Percentiles rank a stretch among this genome's conserved stretches.
These are phyloP conservation scores for Parathielavia appendiculata DNA, from an alignment of 495 filamentous ascomycete species.

Conservation along the genomic window DNA sequence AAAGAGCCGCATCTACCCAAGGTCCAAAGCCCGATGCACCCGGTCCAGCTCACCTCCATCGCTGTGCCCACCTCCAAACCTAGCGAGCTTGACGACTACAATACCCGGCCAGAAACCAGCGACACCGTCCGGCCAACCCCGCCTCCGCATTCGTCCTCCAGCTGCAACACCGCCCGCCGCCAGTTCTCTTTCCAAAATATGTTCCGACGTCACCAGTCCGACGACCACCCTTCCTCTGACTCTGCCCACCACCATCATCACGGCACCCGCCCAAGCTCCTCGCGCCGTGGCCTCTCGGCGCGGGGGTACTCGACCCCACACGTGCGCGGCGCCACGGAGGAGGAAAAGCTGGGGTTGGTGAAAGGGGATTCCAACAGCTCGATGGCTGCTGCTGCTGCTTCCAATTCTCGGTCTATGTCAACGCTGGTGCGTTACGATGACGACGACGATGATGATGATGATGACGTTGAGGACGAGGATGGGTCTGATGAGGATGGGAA, in stretches of 20 bases:
- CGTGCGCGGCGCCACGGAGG: slow-evolving; percentile 64
- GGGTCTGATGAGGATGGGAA: slow-evolving; percentile 29
- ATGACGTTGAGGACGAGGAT: background rate
- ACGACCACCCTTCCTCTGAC: slow-evolving; percentile 29
- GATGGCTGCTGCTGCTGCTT: too few relatives aligned
- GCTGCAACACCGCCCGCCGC: slow-evolving; percentile 45
- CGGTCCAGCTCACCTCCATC: slow-evolving; percentile 58
- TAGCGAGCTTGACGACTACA: slow-evolving; percentile 24
- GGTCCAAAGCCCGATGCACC: slow-evolving; percentile 49
- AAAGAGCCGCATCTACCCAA: slow-evolving; percentile 19
- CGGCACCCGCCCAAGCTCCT: slow-evolving; percentile 24
- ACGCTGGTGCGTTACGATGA: slow-evolving; percentile 31
- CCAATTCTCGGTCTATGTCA: slow-evolving; percentile 36
- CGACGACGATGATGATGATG: slow-evolving; percentile 22
- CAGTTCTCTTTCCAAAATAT: slow-evolving; percentile 92
- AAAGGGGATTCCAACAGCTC: slow-evolving; percentile 59
- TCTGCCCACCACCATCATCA: background rate
- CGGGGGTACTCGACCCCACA: slow-evolving; percentile 45
- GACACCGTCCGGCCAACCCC: slow-evolving; percentile 39
- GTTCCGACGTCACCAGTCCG: slow-evolving; percentile 51
- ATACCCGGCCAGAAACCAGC: slow-evolving; percentile 39
- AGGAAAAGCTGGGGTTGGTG: slow-evolving; percentile 83
- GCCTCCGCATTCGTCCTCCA: slow-evolving; percentile 42
- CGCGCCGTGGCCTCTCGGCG: slow-evolving; percentile 41
- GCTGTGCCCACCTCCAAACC: slow-evolving; percentile 50